These are phyloP conservation scores for Penicillium decumbens DNA, from an alignment of 2,329 filamentous ascomycete species.

Conservation along the genomic window DNA sequence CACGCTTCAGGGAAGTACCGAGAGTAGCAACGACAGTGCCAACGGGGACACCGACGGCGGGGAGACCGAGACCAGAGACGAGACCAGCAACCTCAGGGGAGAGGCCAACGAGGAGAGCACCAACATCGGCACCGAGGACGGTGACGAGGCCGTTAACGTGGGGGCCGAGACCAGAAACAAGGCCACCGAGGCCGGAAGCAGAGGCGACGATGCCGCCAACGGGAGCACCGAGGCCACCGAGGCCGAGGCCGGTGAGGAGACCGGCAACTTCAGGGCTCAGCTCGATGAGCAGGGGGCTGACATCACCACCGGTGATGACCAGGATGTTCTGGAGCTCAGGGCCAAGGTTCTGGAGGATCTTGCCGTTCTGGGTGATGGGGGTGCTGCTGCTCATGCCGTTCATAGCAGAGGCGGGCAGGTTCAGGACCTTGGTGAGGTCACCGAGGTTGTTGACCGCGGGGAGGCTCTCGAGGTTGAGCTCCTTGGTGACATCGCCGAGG, in stretches of 20 bases:
- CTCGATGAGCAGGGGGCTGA: conserved; percentile 27
- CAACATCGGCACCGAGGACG: conserved; percentile 28
- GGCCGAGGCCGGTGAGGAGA: conserved; percentile 29
- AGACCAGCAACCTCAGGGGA: conserved; percentile 26
- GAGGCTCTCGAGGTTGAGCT: conserved; percentile 16
- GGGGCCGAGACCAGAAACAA: conserved; percentile 24
- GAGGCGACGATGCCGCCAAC: conserved; percentile 27
- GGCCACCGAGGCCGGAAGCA: conserved; percentile 25
- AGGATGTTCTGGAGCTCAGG: conserved; percentile 31
- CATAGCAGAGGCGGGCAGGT: conserved; percentile 13
- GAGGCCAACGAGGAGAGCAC: conserved; percentile 30
- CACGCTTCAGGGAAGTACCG: conserved; percentile 30
- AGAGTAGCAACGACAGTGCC: conserved; percentile 26
- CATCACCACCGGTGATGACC: conserved; percentile 27
- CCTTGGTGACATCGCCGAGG: conserved; percentile 18
- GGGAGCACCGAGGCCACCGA: conserved; percentile 23
- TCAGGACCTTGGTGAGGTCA: conserved; percentile 18
- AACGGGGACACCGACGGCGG: conserved; percentile 26
- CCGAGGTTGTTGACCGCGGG: conserved; percentile 17
- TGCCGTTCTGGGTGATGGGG: conserved; percentile 20
- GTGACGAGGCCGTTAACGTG: conserved; percentile 28
- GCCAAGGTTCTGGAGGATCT: conserved; percentile 30
- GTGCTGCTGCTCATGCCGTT: conserved; percentile 3
- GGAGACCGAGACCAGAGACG: conserved; percentile 29
- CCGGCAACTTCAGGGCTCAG: conserved; percentile 29